Evolutionary conservation across 2,329 filamentous ascomycete species (phyloP), one percentile per base, ranked within the genome.

Genomic region (Exophiala bonariae): DNA sequence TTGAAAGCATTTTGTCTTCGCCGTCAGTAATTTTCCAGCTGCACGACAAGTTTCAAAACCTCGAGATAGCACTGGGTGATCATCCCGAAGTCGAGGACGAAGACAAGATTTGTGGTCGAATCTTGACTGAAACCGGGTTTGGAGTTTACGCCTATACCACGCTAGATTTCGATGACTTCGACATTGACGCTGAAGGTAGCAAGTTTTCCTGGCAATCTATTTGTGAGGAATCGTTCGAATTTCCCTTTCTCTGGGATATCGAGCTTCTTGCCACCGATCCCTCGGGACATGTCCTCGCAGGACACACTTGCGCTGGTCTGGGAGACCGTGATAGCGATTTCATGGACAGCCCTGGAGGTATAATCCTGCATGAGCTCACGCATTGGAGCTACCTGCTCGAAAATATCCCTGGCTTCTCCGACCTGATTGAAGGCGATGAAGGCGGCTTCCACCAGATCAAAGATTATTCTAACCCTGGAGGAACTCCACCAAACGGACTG

Each of bases 311-410:
- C 16, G 20, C 19, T 13, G 28, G 28, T 28, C 8, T 42, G 16
- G 17, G 31, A 17, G 40, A 22, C 13, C 20, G 28, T 16, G 40
- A 42, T 11, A 42, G 26, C 40, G 33, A n/a, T 19, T 42, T 31
- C 18, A 42, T 42, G 40, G 16, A 32, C 16, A 42, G 26, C 18
- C 40, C 40, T 13, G 28, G 40, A 18, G 31, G 26, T 13, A 31
- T 42, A 13, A 31, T 42, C 20, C 28, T 42, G 8, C 40, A 42
- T 42, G 40, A 42, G 28, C 17, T 32, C 26, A 42, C 32, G 40
- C 40, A 42, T 14, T 42, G 28, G 40, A 32, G 16, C 9, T 32
- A 42, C 28, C 37, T 47, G n/a, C n/a, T 47, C 10, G 17, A 47
- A 17, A 31, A 34, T 23, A 32, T 47, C 13, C 35, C 23, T 9